Evolutionary conservation across 73 alveolate species (phyloP).

Genomic region (Paraurostyla sp.): DNA sequence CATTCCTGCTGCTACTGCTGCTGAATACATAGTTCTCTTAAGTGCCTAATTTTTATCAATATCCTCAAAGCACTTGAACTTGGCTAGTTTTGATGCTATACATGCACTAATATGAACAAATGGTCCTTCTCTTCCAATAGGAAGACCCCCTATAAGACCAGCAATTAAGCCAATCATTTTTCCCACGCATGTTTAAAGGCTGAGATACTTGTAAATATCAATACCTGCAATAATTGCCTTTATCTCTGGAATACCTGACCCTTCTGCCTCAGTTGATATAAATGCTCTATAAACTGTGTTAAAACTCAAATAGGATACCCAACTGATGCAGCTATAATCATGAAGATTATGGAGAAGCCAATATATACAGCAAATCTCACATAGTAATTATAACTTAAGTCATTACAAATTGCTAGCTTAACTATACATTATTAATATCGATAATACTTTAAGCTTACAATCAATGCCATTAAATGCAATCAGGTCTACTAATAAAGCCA

Average conservation of each 20-base stretch:
- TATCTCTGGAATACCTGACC: conserved; percentile 94
- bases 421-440: background rate
- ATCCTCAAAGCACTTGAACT: conserved; percentile 11
- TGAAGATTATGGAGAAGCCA: conserved; percentile 29
- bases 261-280: conserved; percentile 89
- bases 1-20: conserved; percentile 94
- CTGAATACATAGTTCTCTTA: conserved; percentile 84
- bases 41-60: conserved; percentile 62
- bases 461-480: background rate
- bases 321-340: conserved; percentile 58
- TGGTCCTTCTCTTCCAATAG: conserved; percentile 94
- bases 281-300: conserved; percentile 62
- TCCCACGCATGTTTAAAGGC: conserved; percentile 83
- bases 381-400: background rate
- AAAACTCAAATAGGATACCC: conserved; percentile 13
- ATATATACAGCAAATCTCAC: conserved; percentile 40
- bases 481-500: conserved; percentile 46
- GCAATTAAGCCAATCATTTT: conserved; percentile 87
- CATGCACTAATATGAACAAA: conserved; percentile 82
- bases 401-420: background rate
- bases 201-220: conserved; percentile 83
- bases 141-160: conserved; percentile 84
- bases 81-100: conserved; percentile 51
- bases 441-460: background rate
- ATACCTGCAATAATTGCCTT: conserved; percentile 90